These are phyloP conservation scores for Raphanus sativus DNA, from an alignment of 345 rosid species.

Conservation along the genomic window DNA sequence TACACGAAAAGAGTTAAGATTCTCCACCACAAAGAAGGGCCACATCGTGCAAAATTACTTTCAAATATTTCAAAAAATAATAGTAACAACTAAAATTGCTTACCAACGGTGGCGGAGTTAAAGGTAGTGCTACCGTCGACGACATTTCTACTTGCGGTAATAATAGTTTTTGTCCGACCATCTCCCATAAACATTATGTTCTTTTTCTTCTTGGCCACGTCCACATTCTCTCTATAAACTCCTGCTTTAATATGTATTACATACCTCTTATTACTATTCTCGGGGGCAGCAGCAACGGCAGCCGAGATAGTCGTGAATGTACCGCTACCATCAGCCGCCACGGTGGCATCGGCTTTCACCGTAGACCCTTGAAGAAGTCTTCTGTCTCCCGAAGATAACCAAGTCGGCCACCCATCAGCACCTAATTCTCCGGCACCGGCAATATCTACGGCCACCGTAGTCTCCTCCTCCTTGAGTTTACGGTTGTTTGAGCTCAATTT, in stretches of 20 bases:
- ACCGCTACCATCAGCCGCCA: slow-evolving; percentile 90
- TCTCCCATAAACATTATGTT: slow-evolving; percentile 93
- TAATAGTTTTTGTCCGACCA: slow-evolving; percentile 65
- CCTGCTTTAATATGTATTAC: slow-evolving; percentile 79
- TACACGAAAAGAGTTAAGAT: slow-evolving; percentile 12
- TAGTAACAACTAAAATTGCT: slow-evolving; percentile 19
- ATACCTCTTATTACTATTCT: slow-evolving; percentile 55
- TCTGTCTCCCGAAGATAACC: slow-evolving; percentile 79
- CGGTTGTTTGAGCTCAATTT: slow-evolving; percentile 32
- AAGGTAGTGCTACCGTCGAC: slow-evolving; percentile 92
- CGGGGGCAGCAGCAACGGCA: slow-evolving; percentile 79
- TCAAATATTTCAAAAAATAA: not conserved
- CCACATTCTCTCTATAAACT: slow-evolving; percentile 78
- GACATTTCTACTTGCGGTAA: slow-evolving; percentile 70
- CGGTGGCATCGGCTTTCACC: slow-evolving; percentile 60
- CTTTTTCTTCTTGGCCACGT: slow-evolving; percentile 52
- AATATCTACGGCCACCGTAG: slow-evolving; percentile 2
- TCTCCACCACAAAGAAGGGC: slow-evolving; percentile 14
- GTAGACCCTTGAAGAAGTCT: slow-evolving; percentile 60
- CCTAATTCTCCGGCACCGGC: slow-evolving; percentile 31
- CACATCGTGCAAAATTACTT: slow-evolving; percentile 6
- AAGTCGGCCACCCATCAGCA: slow-evolving; percentile 62
- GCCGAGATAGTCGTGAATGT: slow-evolving; percentile 54
- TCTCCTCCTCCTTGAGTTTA: slow-evolving; percentile 48
- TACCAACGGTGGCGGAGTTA: slow-evolving; percentile 85